Percentiles rank a stretch among this genome's conserved stretches.
Conservation (phyloP, 345 rosid genomes). For the Acer negundo region DNA sequence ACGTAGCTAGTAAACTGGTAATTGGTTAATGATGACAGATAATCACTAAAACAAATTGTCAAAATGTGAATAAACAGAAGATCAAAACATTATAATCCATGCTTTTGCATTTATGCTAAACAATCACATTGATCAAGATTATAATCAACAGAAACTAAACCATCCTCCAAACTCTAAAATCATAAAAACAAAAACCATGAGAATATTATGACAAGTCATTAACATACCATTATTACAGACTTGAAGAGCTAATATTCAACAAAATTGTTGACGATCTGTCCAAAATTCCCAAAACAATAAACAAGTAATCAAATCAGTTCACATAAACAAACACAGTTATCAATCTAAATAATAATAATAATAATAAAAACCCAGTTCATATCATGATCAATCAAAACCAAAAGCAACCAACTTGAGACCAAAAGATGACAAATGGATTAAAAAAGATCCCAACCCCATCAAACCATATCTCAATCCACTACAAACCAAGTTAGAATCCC, state of each 20-base stretch:
- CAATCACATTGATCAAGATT: neutral
- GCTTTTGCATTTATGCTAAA: neutral
- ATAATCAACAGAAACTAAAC: conserved; percentile 20
- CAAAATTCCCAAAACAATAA: conserved; percentile 11
- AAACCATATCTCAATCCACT: neutral
- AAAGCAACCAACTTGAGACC: neutral
- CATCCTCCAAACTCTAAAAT: neutral
- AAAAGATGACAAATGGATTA: neutral
- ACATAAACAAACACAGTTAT: neutral
- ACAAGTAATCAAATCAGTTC: neutral
- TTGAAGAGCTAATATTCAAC: conserved; percentile 5
- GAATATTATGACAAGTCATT: neutral
- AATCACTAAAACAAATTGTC: conserved; percentile 11
- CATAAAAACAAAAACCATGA: conserved; percentile 14
- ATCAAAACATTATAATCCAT: conserved; percentile 24
- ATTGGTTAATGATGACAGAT: neutral
- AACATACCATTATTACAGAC: conserved; percentile 28
- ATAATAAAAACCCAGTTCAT: conserved; percentile 7
- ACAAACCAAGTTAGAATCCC: neutral
- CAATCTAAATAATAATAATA: neutral
- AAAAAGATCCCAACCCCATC: neutral
- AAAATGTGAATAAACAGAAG: conserved; percentile 14
- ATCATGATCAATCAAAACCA: conserved; percentile 13
- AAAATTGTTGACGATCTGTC: conserved; percentile 11
- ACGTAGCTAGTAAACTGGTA: neutral